Base-by-base conservation (phyloP, 495 filamentous ascomycete species). In the Lasiosphaeria miniovina region DNA sequence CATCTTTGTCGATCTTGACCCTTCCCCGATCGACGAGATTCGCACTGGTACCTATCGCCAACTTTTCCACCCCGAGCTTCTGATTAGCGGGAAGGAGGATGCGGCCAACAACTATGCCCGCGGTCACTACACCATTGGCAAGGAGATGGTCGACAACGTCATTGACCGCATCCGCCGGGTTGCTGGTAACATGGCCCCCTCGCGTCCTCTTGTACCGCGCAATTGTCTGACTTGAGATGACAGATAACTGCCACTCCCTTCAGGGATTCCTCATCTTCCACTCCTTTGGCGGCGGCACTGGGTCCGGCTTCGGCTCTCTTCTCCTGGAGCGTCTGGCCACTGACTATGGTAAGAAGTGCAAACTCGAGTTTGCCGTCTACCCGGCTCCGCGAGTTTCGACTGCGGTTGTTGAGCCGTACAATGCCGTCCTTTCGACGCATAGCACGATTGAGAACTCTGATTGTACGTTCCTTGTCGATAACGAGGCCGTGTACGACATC, bases 41-140 rank as follows among this genome's bases (percentile, higher is more conserved):
- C 87, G 91, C 49, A 92, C 88, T 58, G 91, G 91, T 68, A 64
- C 70, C 63, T 93, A 92, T 75, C 88, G 90, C 59, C 84, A 92
- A 67, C 87, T 96, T 41, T 96, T 96, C 80, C 91, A 94, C 74
- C 91, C 91, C 34, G 91, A 94, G 76, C 79, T 88, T 63, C 74
- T 96, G 75, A 90, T 96, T 70, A 92, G 86, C 72, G 91, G 91
- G 62, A 96, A 96, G 77, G 91, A 96, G 75, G 91, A 96, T 84
- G 91, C 91, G 57, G 90, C 91, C 69, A 96, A 95, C 76, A 96
- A 96, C 82, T 96, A 96, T 79, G 91, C 91, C 63, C 89, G 91
- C 80, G 91, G 91, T 61, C 91, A 96, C 75, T 96, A 96, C 74
- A 96, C 91, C 52, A 87, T 94, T 65, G 91, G 91, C 75, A 96